Evolutionary conservation across 345 rosid genomes (phyloP).

Genomic region (Lepidium africanum): DNA sequence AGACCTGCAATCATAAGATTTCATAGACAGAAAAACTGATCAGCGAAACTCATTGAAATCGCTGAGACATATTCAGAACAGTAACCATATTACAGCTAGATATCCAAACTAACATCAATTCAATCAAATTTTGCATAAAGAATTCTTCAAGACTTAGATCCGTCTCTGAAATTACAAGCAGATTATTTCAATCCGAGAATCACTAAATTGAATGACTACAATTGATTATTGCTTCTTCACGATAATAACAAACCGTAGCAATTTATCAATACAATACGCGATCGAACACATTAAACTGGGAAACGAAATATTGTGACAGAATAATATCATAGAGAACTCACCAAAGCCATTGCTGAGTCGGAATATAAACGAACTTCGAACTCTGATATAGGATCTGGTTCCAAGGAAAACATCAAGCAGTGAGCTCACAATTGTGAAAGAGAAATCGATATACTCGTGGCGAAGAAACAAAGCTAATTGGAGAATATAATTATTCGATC

Average conservation of each 20-base stretch:
- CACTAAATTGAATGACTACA: background rate
- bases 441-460: background rate
- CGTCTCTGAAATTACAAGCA: background rate
- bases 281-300: background rate
- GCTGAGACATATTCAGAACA: background rate
- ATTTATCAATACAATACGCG: background rate
- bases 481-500: background rate
- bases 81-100: background rate
- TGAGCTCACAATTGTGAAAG: background rate
- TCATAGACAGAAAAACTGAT: background rate
- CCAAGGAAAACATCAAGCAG: slow-evolving; percentile 2
- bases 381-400: slow-evolving; percentile 51
- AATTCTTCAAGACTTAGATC: background rate
- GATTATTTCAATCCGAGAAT: background rate
- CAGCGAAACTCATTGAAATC: background rate
- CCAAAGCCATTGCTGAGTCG: slow-evolving; percentile 63
- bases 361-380: slow-evolving; percentile 11
- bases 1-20: slow-evolving; percentile 31
- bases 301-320: background rate
- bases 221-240: background rate
- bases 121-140: background rate
- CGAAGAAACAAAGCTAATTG: background rate
- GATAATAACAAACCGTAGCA: background rate
- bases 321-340: slow-evolving; percentile 28
- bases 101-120: background rate